phyloP scores from a whole-genome alignment of 2,329 filamentous ascomycete genomes.

The Xylaria multiplex region DNA sequence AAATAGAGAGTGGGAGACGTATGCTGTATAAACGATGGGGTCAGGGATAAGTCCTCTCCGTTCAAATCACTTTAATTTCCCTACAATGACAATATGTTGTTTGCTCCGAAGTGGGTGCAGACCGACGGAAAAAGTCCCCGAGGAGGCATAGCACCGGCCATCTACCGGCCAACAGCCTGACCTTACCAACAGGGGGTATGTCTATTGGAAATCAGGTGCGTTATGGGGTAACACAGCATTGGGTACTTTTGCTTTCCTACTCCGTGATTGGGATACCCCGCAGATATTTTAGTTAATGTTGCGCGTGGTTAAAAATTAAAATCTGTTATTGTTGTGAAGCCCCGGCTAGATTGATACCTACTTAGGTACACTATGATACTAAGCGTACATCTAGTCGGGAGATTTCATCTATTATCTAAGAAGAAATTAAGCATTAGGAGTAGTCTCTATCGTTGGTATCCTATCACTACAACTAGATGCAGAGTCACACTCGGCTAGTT shows the following conservation, averaged over 20 bases:
- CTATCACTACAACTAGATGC: neutral
- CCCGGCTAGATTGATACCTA: neutral
- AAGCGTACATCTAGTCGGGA: no score
- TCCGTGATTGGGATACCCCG: neutral
- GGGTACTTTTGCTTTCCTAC: neutral
- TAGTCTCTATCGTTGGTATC: neutral
- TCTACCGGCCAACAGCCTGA: neutral
- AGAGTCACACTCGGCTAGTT: neutral
- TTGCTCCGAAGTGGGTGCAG: neutral
- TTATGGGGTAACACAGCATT: conserved; percentile 9
- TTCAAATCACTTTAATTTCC: neutral
- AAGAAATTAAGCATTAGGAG: neutral
- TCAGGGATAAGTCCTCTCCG: no score
- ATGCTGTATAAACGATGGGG: neutral
- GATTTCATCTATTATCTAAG: neutral
- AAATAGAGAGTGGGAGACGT: neutral
- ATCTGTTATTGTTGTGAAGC: neutral
- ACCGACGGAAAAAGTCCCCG: neutral
- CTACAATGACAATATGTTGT: neutral
- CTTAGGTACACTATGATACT: neutral
- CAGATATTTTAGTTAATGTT: neutral
- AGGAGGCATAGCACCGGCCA: neutral
- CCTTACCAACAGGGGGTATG: neutral
- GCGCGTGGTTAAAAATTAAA: neutral
- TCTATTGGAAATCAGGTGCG: conserved; percentile 1